Base-by-base conservation (phyloP, 805 yeast species). In the Saturnispora ahearnii region DNA sequence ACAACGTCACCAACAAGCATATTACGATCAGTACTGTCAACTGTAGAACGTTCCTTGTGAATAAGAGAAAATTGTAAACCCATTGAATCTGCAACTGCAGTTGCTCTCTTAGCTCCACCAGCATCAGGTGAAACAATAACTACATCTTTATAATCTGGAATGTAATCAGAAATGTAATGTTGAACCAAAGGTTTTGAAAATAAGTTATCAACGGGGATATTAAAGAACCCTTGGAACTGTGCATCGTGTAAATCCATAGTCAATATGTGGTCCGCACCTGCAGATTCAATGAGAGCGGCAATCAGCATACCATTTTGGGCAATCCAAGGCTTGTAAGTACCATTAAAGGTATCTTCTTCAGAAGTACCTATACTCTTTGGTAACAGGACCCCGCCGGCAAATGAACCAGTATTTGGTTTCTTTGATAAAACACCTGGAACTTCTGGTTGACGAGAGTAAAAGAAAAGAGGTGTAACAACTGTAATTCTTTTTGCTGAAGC, bases 191-290 rank as follows among this genome's bases (percentile, higher is more conserved):
- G 97, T 62, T 85, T 84, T 44, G 93, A 87, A 64, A 87, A 88
- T 56, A 93, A 66, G 64, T 93, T 93, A 65, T 93, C 99, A 41
- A 93, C 97, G 2, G 97, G 96, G 41, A 93, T 85, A 60, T 90
- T 93, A 63, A 93, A 93, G 62, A 88, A 93, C 4, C 99, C 99
- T 66, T 95, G 98, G 67, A 88, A 93, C 67, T 93, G 99, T 1
- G 98, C 89, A 62, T 93, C 99, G 64, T 93, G 99, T 51, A 93
- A 73, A 63, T 93, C 99, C 97, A 93, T 90, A 2, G 99, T 93
- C 55, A 93, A 89, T 50, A 90, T 82, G 61, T 95, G 93, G 66
- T 93, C 96, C 1, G 98, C 96, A 37, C 99, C 99, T 0, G 98
- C 93, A 2, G 91, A 78, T 3, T 88, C 85, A 55, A 93, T 70